phyloP scores from a whole-genome alignment of 2,329 filamentous ascomycete species.

The Cladosporium colombiae region DNA sequence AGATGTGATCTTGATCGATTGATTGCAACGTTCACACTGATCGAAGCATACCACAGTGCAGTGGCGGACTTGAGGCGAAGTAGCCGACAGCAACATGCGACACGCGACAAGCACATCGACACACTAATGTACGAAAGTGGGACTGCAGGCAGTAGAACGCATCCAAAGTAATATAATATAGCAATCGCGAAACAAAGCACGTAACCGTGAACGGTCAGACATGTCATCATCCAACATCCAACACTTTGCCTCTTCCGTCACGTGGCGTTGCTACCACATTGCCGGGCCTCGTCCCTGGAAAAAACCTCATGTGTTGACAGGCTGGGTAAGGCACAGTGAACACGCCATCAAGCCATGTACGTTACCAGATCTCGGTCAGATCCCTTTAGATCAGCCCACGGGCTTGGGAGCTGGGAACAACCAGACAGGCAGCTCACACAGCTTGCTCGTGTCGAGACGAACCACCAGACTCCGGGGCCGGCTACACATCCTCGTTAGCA shows the following conservation, averaged over 20 bases:
- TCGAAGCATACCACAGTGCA: not conserved
- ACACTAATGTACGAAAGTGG: not conserved
- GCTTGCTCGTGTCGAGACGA: not conserved
- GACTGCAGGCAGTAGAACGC: not conserved
- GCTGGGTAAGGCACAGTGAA: conserved; percentile 5
- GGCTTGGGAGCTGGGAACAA: conserved; percentile 6
- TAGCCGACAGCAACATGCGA: not conserved
- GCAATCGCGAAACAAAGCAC: not conserved
- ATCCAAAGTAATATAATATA: not conserved
- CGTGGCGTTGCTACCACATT: conserved; percentile 5
- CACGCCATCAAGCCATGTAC: conserved; percentile 7
- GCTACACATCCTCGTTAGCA: not conserved
- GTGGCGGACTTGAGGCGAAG: not conserved
- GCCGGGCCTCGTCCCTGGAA: conserved; percentile 5
- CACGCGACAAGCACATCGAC: not conserved
- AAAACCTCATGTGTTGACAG: not conserved
- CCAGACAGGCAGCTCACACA: conserved; percentile 3
- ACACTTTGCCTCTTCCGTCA: not conserved
- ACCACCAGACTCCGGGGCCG: not conserved
- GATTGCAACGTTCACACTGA: not conserved
- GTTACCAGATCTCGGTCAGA: conserved; percentile 6
- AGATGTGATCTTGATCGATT: not conserved
- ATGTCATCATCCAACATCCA: not conserved
- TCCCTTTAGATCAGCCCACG: not conserved
- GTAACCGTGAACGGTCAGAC: not conserved